Base-by-base conservation (phyloP, 352 stramenopile species). In the Aphanomyces euteiches region DNA sequence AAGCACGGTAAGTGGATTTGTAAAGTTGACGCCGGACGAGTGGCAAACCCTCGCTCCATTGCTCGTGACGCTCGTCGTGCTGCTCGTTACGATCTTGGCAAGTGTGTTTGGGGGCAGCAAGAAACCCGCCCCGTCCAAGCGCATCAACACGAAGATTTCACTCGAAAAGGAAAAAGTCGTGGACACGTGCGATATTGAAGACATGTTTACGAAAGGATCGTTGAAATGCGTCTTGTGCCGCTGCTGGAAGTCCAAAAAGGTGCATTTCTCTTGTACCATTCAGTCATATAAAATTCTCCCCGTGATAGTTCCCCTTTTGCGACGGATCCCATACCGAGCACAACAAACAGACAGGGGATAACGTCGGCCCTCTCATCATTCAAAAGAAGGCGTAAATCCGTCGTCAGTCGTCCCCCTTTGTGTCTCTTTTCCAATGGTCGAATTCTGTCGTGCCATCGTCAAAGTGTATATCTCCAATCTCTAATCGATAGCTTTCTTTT, bases 201-300 rank as follows among this genome's bases (percentile, higher is more conserved):
- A 94, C 45, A 75, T 94, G 57, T 79, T 85, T 61, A 75, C 78
- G 47, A 89, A 90, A 72, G 73, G 77, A 58, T 91, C 90, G 74
- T 79, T 85, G 69, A 94, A 94, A 70, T 94, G 87, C 77, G 78
- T 79, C 45, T 67, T 92, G 54, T 94, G 87, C 77, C 82, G 87
- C 68, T 94, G 87, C 78, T 94, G 87, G 87, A 94, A 94, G 77
- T 94, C 87, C 53, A 94, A 94, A 79, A 91, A 88, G 73, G 78
- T 84, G 56, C 8, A 69, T 56, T 13, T 17, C 50, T 45, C 7
- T 58, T 3, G 50, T 58, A 36, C 50, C 19, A 58, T 21, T 1
- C 7, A 28, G 15, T 7, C 17, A 36, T 36, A 19, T 48, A 2
- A 39, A 45, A 17, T 47, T 54, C 28, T 21, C 38, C 19, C 63